Base-by-base conservation (phyloP, 495 filamentous ascomycete species). In the Aspergillus ellipticus region DNA sequence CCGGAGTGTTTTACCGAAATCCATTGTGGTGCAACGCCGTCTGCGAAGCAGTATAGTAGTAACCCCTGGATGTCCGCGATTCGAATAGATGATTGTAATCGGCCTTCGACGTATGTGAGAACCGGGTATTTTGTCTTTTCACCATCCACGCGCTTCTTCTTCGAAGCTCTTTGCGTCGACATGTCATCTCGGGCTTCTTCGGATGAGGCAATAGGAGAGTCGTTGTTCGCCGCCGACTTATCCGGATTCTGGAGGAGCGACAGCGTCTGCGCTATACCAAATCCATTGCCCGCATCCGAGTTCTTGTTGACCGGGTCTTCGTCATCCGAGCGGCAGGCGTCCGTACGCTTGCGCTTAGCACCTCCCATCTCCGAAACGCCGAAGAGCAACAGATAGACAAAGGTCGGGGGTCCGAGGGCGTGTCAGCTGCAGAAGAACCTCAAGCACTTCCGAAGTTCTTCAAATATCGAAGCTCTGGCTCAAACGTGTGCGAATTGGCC, bases 1-100 rank as follows among this genome's bases (percentile, higher is more conserved):
- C 79, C 79, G 49, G 90, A 87, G 65, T 96, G 82, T 60, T 83
- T 81, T 45, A 96, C 79, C 19, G 89, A 83, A 16, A 96, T 83
- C 88, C 92, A 98, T 71, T 94, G 88, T 4, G 95, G 94, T 6
- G 87, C 82, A 26, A 76, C 59, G 0, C 88, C 94, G 68, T 97
- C 91, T 41, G 91, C 89, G 54, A 96, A 84, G 53, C 96, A 82
- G 70, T 96, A 97, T n/a, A 97, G 76, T 5, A 91, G 76, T 35
- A 98, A 72, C 29, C 79, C 82, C 63, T 96, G 93, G 17, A 98
- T 70, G 59, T 94, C 87, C 21, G 82, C 77, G 42, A 96, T 81
- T 39, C 86, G 87, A 60, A 97, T 85, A 51, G 84, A 85, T 8
- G 82, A 75, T 57, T 89, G 83, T n/a, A 96, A 68, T 52, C 83